Evolutionary conservation across 2,329 filamentous ascomycete genomes (phyloP), one percentile per base, ranked within the genome.

Genomic region (Stylonectria norvegica): DNA sequence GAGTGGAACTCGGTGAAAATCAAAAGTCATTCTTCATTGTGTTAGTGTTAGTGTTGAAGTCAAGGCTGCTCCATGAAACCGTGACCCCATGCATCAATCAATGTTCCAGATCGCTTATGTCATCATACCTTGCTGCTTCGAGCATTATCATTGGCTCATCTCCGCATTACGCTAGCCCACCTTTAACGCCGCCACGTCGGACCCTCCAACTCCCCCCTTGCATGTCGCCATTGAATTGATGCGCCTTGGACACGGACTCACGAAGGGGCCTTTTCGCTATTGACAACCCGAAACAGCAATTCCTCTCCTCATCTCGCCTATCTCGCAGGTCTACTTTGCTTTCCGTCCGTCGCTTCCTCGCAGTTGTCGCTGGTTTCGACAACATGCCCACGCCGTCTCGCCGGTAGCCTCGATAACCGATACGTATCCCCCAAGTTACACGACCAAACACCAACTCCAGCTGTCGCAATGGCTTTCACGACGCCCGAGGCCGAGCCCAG

Each of bases 231-330:
- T n/a, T n/a, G n/a, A n/a, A n/a, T n/a, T n/a, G n/a, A n/a, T n/a
- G n/a, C n/a, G n/a, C n/a, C n/a, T n/a, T n/a, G n/a, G n/a, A n/a
- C n/a, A n/a, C n/a, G n/a, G n/a, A n/a, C n/a, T 39, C 34, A 25
- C 44, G 37, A 39, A 40, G 28, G 36, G 28, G 47, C 32, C 25
- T 33, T n/a, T 33, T n/a, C 15, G 17, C 45, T 56, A 56, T 56
- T 56, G 47, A 53, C 48, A 37, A 41, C 53, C 51, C 27, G 18
- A 55, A 48, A 38, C 25, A 55, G 53, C 40, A 40, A 42, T 37
- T 36, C 38, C 47, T 39, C 41, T 20, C 34, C 43, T 34, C 22
- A n/a, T 32, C 27, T 29, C 15, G 16, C 34, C 34, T 23, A 33
- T 28, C 37, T 23, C 18, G 27, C 38, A 19, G 15, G 20, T 29